A percentile compares a stretch with the other conserved stretches of the same genome.
Conservation (phyloP, 225 moss, liverwort and hornwort genomes). For the Asterella californica region DNA sequence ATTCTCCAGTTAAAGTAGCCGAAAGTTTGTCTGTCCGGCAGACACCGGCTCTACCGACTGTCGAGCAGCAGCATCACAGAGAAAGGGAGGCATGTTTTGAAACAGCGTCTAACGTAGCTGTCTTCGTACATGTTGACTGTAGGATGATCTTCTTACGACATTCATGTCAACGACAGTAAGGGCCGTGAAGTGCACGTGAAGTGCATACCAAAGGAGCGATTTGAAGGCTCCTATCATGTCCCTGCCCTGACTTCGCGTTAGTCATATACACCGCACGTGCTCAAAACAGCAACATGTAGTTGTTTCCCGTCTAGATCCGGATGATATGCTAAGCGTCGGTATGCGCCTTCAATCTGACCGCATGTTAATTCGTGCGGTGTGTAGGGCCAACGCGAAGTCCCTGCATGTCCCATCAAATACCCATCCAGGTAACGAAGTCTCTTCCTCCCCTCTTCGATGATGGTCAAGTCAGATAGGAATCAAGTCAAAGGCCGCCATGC, state of each 20-base stretch:
- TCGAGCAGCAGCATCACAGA: too few relatives aligned
- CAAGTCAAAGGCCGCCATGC: background rate
- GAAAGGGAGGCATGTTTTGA: background rate
- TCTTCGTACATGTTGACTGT: background rate
- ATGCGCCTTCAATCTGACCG: too few relatives aligned
- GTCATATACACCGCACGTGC: too few relatives aligned
- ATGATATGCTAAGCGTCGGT: too few relatives aligned
- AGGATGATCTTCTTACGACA: background rate
- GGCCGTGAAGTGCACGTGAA: background rate
- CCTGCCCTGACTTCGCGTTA: too few relatives aligned
- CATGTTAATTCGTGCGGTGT: too few relatives aligned
- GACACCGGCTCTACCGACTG: too few relatives aligned
- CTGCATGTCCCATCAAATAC: background rate
- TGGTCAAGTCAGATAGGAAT: slow-evolving; percentile 5
- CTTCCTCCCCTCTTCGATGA: background rate
- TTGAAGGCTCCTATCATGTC: background rate
- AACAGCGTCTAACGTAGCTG: background rate
- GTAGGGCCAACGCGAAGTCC: too few relatives aligned
- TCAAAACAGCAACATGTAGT: too few relatives aligned
- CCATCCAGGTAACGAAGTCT: background rate
- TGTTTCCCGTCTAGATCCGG: too few relatives aligned
- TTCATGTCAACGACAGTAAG: slow-evolving; percentile 1
- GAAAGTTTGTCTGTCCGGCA: too few relatives aligned
- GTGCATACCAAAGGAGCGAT: background rate
- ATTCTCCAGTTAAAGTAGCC: too few relatives aligned